Base-by-base conservation (phyloP, 441 rosid species). In the Syzygium syzygioides region DNA sequence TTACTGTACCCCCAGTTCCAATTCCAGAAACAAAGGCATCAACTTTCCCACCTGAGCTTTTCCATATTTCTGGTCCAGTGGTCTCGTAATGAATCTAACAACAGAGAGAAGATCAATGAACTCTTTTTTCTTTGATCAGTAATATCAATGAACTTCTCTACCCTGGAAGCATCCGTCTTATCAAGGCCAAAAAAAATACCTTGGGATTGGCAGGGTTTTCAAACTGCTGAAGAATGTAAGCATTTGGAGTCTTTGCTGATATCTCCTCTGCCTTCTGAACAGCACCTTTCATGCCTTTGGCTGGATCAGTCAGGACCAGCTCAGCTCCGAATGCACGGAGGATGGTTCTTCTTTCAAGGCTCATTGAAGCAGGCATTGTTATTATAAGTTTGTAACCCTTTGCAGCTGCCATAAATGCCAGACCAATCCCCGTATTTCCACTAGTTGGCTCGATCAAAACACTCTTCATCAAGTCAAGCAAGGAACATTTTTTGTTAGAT, bases 241-340 rank as follows among this genome's bases (percentile, higher is more conserved):
- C 54, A 48, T 88, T 88, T 19, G 90, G 90, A 23, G 87, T 88
- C 37, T 64, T 88, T 1, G 87, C 84, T 18, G 41, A n/a, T 88
- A 88, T 85, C 87, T 88, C 90, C 55, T 85, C 87, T 0, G 87
- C 90, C 87, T 88, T 88, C 87, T 85, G 87, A 68, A 85, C 84
- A 15, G 87, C 87, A 34, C 90, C 90, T 55, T 88, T 85, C 87
- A 88, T 85, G 50, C 90, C 90, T 86, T 88, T 88, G 32, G 87
- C 90, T 28, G 87, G 85, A 88, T 88, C 90, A 34, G 87, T 88
- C 34, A 88, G 83, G 55, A 88, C 85, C 48, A 88, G 55, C 85
- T 88, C 90, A 13, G 90, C 90, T 62, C 90, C 90, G 41, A 88
- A 88, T 62, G 87, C 90, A 14, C 87, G 64, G 90, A 88, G 90